These are phyloP conservation scores for Chlorella sp. DNA, from an alignment of 139 green algal species.

Conservation along the genomic window DNA sequence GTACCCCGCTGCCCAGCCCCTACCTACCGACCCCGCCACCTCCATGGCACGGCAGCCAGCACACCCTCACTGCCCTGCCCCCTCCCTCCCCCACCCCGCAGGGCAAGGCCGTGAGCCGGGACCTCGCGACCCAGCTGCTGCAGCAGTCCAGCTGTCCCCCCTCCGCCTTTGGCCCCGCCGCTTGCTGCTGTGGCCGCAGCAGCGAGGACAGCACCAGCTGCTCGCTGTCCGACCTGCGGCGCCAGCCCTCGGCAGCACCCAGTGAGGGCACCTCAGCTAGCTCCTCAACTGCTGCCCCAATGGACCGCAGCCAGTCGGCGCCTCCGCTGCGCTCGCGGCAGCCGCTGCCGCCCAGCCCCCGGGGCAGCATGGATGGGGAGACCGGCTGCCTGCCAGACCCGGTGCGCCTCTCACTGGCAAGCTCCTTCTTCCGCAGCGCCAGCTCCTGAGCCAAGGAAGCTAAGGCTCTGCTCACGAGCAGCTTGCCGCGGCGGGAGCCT, in stretches of 20 bases:
- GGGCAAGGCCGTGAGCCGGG: not conserved
- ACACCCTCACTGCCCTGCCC: not conserved
- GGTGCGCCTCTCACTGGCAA: no score
- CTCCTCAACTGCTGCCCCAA: not conserved
- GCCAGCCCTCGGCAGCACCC: not conserved
- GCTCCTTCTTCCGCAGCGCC: not conserved
- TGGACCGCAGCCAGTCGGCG: not conserved
- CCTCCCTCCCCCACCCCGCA: not conserved
- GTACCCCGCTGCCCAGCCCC: no score
- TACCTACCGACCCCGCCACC: no score
- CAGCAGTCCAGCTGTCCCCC: not conserved
- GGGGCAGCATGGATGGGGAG: no score
- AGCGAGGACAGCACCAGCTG: not conserved
- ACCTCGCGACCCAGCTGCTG: slow-evolving; percentile 2
- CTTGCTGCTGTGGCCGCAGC: not conserved
- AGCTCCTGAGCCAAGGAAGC: not conserved
- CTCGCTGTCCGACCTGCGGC: not conserved
- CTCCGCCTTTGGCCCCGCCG: not conserved
- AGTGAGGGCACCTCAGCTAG: not conserved
- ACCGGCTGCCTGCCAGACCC: no score
- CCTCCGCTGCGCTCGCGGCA: no score
- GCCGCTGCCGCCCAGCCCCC: no score
- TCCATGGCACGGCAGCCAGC: no score
- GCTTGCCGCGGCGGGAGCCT: no score
- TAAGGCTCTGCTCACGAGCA: no score